Base-by-base conservation (phyloP, 2,329 filamentous ascomycete species). In the Colletotrichum simmondsii region DNA sequence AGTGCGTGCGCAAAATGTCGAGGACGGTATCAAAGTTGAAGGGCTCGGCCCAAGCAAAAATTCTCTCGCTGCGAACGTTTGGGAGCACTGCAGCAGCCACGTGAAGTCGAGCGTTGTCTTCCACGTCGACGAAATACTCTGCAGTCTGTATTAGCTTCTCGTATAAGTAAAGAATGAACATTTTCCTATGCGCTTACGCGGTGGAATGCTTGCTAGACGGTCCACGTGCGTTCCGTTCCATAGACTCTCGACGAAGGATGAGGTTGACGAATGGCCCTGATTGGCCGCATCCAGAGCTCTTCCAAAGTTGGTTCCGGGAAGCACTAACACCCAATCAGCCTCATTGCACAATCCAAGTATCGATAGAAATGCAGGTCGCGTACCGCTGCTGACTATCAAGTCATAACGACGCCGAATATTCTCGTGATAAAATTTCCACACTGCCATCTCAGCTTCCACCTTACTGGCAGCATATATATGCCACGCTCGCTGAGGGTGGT, bases 71-170 rank as follows among this genome's bases (percentile, higher is more conserved):
- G 1, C 79, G 72, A 0, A 90, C 83, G 0, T 82, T 80, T 0
- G 82, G 80, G 28, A 88, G 81, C 0, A 89, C 80, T 7, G 88
- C 79, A 0, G 85, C 89, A 2, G 87, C 85, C 3, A 91, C 80
- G 53, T 91, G 89, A 0, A 92, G 78, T 0, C 85, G 80, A 0
- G 88, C 89, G 3, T 77, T 77, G 64, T 91, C 89, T 16, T 85
- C 79, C 0, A 87, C 84, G 74, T 88, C 81, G 35, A 88, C 80
- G 76, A 79, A 85, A 77, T 85, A 81, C 77, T 82, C 85, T 89
- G 30, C 1, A 2, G 3, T 24, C 6, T 26, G 2, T 26, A 16
- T 67, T 16, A 26, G 56, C 7, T 2, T 16, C 28, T 1, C 24
- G 2, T 5, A 6, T 14, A 24, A 5, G 11, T 4, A 14, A 14